Percentiles rank a stretch among this genome's conserved stretches.
Evolutionary conservation across 805 yeast species (phyloP).

Genomic region (Candida schatavii): DNA sequence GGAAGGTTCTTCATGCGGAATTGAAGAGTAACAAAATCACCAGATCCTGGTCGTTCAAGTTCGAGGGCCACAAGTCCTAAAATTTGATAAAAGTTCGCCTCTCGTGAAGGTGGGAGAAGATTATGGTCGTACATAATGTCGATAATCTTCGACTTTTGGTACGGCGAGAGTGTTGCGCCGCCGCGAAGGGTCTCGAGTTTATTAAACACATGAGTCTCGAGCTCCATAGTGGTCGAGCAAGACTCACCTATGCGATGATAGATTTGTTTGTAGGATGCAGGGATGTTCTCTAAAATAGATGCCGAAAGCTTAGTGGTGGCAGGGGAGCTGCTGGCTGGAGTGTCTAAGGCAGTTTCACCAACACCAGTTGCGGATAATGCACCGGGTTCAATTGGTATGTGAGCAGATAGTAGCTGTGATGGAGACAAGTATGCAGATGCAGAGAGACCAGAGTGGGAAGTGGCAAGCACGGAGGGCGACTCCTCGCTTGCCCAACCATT

Average conservation of each 20-base stretch:
- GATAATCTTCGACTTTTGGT: slow-evolving; percentile 31
- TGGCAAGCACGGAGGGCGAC: neutral
- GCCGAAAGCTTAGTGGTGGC: slow-evolving; percentile 22
- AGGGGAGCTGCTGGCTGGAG: slow-evolving; percentile 5
- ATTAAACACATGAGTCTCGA: slow-evolving; percentile 27
- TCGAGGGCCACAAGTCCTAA: slow-evolving; percentile 43
- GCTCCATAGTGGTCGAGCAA: slow-evolving; percentile 22
- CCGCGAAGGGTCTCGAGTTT: slow-evolving; percentile 20
- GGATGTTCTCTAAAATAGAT: slow-evolving; percentile 23
- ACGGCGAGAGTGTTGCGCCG: slow-evolving; percentile 21
- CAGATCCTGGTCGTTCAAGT: slow-evolving; percentile 38
- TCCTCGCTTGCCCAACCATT: slow-evolving; percentile 35
- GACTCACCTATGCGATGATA: slow-evolving; percentile 15
- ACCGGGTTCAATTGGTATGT: slow-evolving; percentile 2
- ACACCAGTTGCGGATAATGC: neutral
- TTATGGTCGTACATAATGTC: slow-evolving; percentile 36
- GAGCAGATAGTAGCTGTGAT: slow-evolving; percentile 19
- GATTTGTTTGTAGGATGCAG: slow-evolving; percentile 27
- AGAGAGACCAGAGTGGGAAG: slow-evolving; percentile 2
- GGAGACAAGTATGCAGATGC: slow-evolving; percentile 20
- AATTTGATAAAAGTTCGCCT: slow-evolving; percentile 31
- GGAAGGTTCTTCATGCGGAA: slow-evolving; percentile 35
- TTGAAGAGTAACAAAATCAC: slow-evolving; percentile 43
- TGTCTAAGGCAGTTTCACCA: slow-evolving; percentile 1
- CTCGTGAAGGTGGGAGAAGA: slow-evolving; percentile 26